Conservation (phyloP, 345 rosid species). For the Toxicodendron radicans region DNA sequence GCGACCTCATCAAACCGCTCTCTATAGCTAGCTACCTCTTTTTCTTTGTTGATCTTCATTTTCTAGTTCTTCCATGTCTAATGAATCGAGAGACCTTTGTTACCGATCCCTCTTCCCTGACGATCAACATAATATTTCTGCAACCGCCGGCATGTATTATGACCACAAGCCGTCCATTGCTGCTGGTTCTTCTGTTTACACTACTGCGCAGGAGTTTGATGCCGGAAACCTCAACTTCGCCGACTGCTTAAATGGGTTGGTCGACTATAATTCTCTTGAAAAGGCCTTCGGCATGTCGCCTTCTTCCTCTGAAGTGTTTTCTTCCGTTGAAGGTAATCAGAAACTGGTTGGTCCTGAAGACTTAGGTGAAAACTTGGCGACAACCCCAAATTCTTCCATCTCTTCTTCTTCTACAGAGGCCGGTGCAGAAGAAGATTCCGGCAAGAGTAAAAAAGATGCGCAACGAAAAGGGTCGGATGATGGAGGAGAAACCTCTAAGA, state of each 20-base stretch:
- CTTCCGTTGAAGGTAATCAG: constrained; percentile 39
- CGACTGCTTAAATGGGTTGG: constrained; percentile 59
- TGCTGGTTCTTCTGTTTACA: constrained; percentile 27
- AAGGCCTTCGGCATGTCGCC: constrained; percentile 55
- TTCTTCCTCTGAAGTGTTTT: constrained; percentile 49
- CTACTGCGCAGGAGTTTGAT: constrained; percentile 23
- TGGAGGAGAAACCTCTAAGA: constrained; percentile 53
- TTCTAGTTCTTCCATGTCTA: constrained; percentile 55
- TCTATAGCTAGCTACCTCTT: neutral
- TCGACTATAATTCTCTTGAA: constrained; percentile 53
- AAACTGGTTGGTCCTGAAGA: constrained; percentile 23
- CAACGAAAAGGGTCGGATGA: constrained; percentile 36
- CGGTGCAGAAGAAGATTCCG: constrained; percentile 59
- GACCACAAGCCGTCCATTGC: constrained; percentile 7
- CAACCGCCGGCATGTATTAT: neutral
- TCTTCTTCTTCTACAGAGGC: constrained; percentile 71
- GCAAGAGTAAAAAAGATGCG: constrained; percentile 42
- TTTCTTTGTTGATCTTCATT: constrained; percentile 22
- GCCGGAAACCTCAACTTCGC: constrained; percentile 54
- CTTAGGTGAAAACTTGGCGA: constrained; percentile 29
- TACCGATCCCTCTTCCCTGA: constrained; percentile 39
- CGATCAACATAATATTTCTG: constrained; percentile 20
- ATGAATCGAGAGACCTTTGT: constrained; percentile 58
- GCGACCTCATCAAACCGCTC: constrained; percentile 10
- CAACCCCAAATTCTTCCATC: constrained; percentile 51